phyloP scores from a whole-genome alignment of 495 filamentous ascomycete species.

The Daldinia bambusicola region DNA sequence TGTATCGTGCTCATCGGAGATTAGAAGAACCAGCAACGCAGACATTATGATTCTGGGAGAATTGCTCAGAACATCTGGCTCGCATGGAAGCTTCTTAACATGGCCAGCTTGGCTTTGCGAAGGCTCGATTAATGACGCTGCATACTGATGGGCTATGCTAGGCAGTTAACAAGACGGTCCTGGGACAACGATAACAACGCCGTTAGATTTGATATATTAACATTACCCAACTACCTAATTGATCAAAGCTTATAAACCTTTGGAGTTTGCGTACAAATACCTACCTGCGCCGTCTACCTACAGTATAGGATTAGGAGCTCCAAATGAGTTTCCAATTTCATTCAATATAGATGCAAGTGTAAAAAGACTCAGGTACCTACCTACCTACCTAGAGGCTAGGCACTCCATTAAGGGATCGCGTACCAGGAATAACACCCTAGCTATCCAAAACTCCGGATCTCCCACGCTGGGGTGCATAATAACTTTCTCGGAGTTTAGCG shows the following conservation, averaged over 20 bases:
- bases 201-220: not conserved
- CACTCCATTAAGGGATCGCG: conserved; percentile 16
- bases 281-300: conserved; percentile 13
- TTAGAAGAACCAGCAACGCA: too few relatives aligned
- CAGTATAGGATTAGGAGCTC: conserved; percentile 9
- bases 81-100: too few relatives aligned
- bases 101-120: too few relatives aligned
- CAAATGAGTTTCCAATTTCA: conserved; percentile 24
- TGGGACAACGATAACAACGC: not conserved
- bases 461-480: not conserved
- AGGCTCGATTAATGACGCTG: too few relatives aligned
- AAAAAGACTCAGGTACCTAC: not conserved
- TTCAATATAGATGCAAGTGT: not conserved
- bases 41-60: too few relatives aligned
- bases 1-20: too few relatives aligned
- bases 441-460: conserved; percentile 33
- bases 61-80: too few relatives aligned
- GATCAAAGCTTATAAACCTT: not conserved
- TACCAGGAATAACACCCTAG: conserved; percentile 6
- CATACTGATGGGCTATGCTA: too few relatives aligned
- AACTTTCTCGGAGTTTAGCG: not conserved
- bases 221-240: not conserved
- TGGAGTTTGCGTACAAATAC: not conserved
- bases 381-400: too few relatives aligned
- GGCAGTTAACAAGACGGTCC: too few relatives aligned